A percentile compares a stretch with the other conserved stretches of the same genome.
Conservation (phyloP, 768 basidiomycete species). For the Tremella fuciformis region DNA sequence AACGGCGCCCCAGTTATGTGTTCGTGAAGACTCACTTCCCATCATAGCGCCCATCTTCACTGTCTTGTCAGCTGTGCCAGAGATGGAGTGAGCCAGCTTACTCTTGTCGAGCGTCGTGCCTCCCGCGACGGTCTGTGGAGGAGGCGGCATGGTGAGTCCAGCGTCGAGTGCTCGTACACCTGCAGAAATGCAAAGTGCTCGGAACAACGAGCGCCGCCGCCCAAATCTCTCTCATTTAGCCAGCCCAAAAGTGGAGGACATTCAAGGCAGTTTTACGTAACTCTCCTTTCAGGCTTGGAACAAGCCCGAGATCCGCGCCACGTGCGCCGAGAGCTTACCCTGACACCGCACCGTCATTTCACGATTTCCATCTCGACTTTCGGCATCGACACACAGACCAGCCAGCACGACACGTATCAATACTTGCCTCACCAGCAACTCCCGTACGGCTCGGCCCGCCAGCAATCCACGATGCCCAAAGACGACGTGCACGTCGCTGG, state of each 20-base stretch:
- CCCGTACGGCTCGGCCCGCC: constrained; percentile 1
- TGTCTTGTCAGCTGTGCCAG: constrained; percentile 14
- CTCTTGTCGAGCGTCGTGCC: constrained; percentile 49
- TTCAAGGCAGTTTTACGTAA: too few relatives aligned
- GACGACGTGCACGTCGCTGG: neutral
- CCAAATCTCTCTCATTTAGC: too few relatives aligned
- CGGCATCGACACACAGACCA: too few relatives aligned
- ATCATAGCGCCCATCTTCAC: constrained; percentile 52
- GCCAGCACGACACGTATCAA: too few relatives aligned
- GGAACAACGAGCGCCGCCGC: too few relatives aligned
- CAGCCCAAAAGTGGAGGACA: too few relatives aligned
- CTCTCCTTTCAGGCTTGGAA: too few relatives aligned
- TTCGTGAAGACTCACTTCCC: constrained; percentile 41
- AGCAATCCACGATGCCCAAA: neutral
- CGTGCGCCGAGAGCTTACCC: too few relatives aligned
- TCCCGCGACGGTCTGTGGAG: constrained; percentile 44
- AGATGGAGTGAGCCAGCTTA: constrained; percentile 19
- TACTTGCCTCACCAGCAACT: neutral
- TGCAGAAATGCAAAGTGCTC: too few relatives aligned
- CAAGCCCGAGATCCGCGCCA: too few relatives aligned
- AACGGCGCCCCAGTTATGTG: neutral
- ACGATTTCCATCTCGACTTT: too few relatives aligned
- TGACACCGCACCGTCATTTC: too few relatives aligned
- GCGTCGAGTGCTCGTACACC: neutral
- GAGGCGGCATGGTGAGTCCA: constrained; percentile 52